Evolutionary conservation across 2,329 filamentous ascomycete species (phyloP).

Genomic region (Colletotrichum caudatum): DNA sequence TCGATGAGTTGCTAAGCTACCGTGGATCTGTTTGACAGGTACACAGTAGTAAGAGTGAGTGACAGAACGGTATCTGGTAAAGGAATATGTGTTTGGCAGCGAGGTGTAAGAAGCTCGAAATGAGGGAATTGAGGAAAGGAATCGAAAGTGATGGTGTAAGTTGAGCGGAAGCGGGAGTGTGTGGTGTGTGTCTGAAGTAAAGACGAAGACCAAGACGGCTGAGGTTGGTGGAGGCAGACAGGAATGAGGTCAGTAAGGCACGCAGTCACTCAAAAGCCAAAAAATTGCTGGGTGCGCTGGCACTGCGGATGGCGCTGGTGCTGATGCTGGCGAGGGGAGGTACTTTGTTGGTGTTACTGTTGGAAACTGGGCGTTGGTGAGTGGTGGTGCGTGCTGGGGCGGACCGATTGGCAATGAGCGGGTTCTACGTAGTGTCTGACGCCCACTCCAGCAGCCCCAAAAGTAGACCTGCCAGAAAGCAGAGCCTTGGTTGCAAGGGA

Average conservation of each 20-base stretch:
- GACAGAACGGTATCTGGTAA: slow-evolving; percentile 25
- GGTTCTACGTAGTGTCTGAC: slow-evolving; percentile 31
- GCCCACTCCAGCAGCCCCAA: slow-evolving; percentile 24
- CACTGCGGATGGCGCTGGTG: slow-evolving; percentile 17
- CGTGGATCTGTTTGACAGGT: slow-evolving; percentile 32
- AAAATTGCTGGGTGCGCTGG: slow-evolving; percentile 34
- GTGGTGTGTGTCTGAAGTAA: slow-evolving; percentile 39
- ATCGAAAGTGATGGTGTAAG: slow-evolving; percentile 29
- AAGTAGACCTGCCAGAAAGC: slow-evolving; percentile 29
- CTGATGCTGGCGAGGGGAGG: slow-evolving; percentile 8
- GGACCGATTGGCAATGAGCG: slow-evolving; percentile 30
- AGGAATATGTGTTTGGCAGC: slow-evolving; percentile 12
- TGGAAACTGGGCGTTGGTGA: background rate
- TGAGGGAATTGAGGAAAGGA: slow-evolving; percentile 34
- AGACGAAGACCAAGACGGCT: slow-evolving; percentile 38
- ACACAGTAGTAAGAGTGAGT: slow-evolving; percentile 29
- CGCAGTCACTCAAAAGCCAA: slow-evolving; percentile 37
- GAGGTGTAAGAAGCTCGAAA: slow-evolving; percentile 35
- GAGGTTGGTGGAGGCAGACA: slow-evolving; percentile 21
- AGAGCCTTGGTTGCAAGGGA: slow-evolving; percentile 30
- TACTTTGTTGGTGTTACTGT: slow-evolving; percentile 18
- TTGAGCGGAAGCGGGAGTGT: slow-evolving; percentile 22
- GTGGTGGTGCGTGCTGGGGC: slow-evolving; percentile 33
- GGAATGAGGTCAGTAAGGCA: slow-evolving; percentile 36
- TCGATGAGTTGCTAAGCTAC: slow-evolving; percentile 31